Evolutionary conservation across 2,329 filamentous ascomycete species (phyloP), one percentile per base, ranked within the genome.

Genomic region (Metarhizium robertsii): DNA sequence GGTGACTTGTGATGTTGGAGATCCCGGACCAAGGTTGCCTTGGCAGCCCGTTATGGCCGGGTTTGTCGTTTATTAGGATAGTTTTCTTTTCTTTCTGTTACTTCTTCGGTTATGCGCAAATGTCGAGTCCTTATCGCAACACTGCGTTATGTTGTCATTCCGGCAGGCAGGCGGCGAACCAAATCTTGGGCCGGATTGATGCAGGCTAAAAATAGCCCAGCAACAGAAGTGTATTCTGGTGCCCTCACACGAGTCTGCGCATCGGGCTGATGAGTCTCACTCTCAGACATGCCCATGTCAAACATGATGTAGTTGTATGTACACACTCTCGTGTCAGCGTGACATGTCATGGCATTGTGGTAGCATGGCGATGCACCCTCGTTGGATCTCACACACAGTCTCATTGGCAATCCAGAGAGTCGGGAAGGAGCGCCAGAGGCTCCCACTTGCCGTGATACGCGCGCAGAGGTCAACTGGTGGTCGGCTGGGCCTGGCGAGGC

Each of bases 381-480:
- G 25, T 20, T 29, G 20, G 6, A 34, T 16, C 32, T 16, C 36
- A 32, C 14, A 32, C 20, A 36, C 6, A 34, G 32, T 34, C 13
- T 47, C n/a, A 51, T 55, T 55, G 53, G 53, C 40, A 52, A 52
- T 29, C 50, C 50, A 48, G 29, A 45, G 29, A 18, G 45, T 50
- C 50, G 45, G 54, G 54, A 53, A 55, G 50, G 45, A 43, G 40
- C 45, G 30, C 45, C 7, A 50, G 32, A 38, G 51, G 51, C 43
- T 53, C 54, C 50, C 50, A 40, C 50, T 20, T 52, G 30, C 50
- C 54, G 18, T 30, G 16, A 11, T 32, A 36, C 10, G 50, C 50
- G 54, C 48, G 36, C 32, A 16, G 29, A 54, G 16, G 38, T 40
- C 38, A 16, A 40, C 10, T 1, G 38, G 25, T 25, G 14, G 38